These are phyloP conservation scores for Boletus sensibilis DNA, from an alignment of 768 basidiomycete genomes.

Conservation along the genomic window DNA sequence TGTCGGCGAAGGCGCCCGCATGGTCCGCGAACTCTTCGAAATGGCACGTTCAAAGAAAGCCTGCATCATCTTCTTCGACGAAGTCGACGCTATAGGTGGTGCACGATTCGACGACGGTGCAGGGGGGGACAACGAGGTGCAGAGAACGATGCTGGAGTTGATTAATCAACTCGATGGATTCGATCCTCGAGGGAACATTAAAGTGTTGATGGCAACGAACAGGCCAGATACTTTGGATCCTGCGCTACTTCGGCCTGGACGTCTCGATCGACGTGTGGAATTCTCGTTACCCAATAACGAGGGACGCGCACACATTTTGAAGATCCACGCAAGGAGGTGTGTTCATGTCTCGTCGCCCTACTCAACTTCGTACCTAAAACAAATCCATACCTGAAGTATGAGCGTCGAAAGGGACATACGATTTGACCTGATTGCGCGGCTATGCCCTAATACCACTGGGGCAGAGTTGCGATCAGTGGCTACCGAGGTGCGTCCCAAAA, in stretches of 20 bases:
- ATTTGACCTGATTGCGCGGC: constrained; percentile 92
- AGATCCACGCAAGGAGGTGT: constrained; percentile 93
- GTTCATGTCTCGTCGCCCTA: constrained; percentile 13
- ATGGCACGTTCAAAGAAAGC: constrained; percentile 99
- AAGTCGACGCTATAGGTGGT: constrained; percentile 97
- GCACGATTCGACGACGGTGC: constrained; percentile 98
- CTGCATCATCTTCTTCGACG: constrained; percentile 99
- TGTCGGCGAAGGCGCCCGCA: constrained; percentile 97
- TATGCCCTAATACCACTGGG: constrained; percentile 98
- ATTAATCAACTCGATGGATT: constrained; percentile 99
- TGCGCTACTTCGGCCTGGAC: constrained; percentile 91
- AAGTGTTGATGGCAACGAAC: constrained; percentile 99
- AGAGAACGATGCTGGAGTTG: constrained; percentile 97
- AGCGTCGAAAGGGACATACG: constrained; percentile 96
- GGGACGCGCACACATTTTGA: constrained; percentile 93
- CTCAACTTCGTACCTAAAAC: background rate
- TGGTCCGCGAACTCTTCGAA: constrained; percentile 98
- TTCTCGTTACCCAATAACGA: constrained; percentile 94
- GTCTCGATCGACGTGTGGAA: constrained; percentile 95
- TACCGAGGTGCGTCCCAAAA: constrained; percentile 66
- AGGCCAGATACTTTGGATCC: constrained; percentile 99
- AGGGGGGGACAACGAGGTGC: constrained; percentile 98
- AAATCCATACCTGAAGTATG: constrained; percentile 58
- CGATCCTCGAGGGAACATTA: constrained; percentile 98
- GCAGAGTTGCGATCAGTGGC: constrained; percentile 97